Percentiles rank a stretch among this genome's conserved stretches.
These are phyloP conservation scores for Globisporangium recalcitrans DNA, from an alignment of 352 stramenopile species.

Conservation along the genomic window DNA sequence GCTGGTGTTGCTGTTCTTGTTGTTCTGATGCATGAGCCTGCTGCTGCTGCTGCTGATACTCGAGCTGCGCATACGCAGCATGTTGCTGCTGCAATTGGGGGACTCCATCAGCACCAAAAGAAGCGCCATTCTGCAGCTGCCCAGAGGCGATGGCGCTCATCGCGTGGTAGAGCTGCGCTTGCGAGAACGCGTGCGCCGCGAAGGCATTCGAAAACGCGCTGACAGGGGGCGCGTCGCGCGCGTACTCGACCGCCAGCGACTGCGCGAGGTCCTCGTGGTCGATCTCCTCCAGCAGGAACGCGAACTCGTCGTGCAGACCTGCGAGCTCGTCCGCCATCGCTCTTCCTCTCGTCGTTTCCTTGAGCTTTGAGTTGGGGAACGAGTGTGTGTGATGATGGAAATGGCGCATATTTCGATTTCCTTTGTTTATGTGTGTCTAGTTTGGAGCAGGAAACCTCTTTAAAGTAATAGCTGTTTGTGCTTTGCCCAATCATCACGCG, in stretches of 20 bases:
- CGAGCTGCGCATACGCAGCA: background rate
- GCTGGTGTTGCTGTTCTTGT: background rate
- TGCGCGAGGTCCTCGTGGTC: constrained; percentile 14
- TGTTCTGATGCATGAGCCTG: background rate
- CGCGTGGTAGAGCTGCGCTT: background rate
- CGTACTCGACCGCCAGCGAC: background rate
- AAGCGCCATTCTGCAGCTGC: background rate
- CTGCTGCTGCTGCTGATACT: background rate
- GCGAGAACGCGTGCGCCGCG: background rate
- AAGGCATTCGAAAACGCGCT: background rate
- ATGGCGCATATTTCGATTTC: background rate
- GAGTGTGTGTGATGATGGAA: background rate
- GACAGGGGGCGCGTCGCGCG: background rate
- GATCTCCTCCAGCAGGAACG: constrained; percentile 12
- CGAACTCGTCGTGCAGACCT: constrained; percentile 10
- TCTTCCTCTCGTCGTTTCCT: background rate
- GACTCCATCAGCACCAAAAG: background rate
- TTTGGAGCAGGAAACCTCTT: background rate
- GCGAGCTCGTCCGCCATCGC: constrained; percentile 2
- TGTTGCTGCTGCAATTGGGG: background rate
- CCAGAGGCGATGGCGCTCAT: background rate
- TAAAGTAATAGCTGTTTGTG: background rate
- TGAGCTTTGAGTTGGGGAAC: background rate
- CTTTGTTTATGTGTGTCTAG: too few species aligned
- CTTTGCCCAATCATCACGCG: background rate